A percentile compares a stretch with the other conserved stretches of the same genome.
Conservation (phyloP, 2,329 filamentous ascomycete species). For the Fonsecaea erecta region DNA sequence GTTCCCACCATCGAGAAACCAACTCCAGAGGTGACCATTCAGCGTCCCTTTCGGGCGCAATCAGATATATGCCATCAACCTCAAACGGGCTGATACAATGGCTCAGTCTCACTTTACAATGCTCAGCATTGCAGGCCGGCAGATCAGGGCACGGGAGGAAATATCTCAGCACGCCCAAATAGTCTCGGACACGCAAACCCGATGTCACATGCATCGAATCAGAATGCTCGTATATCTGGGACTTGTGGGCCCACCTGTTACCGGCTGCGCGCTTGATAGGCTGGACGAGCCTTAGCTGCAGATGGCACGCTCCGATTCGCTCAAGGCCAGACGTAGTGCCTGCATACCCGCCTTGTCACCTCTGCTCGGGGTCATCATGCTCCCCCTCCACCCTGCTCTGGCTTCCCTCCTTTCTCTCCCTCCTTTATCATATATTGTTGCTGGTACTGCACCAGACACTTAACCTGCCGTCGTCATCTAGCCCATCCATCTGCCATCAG, state of each 20-base stretch:
- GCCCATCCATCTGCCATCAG: not conserved
- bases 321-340: not conserved
- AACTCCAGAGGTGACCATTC: not conserved
- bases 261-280: not conserved
- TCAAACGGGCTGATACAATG: not conserved
- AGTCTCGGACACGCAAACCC: not conserved
- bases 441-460: not conserved
- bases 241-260: not conserved
- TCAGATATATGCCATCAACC: not conserved
- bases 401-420: not conserved
- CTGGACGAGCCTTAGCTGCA: not conserved
- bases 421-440: slow-evolving; percentile 2
- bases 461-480: not conserved
- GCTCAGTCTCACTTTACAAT: not conserved
- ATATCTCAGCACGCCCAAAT: slow-evolving; percentile 4
- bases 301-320: not conserved
- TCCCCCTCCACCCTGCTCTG: not conserved
- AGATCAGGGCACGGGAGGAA: slow-evolving; percentile 7
- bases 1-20: not conserved
- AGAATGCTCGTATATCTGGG: not conserved
- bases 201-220: slow-evolving; percentile 4
- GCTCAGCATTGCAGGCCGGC: not conserved
- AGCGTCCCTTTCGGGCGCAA: not conserved
- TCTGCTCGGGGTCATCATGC: not conserved
- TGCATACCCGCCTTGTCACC: slow-evolving; percentile 7